Percentiles rank a stretch among this genome's conserved stretches.
Conservation (phyloP, 2,329 filamentous ascomycete species). For the Aspergillus sp. region DNA sequence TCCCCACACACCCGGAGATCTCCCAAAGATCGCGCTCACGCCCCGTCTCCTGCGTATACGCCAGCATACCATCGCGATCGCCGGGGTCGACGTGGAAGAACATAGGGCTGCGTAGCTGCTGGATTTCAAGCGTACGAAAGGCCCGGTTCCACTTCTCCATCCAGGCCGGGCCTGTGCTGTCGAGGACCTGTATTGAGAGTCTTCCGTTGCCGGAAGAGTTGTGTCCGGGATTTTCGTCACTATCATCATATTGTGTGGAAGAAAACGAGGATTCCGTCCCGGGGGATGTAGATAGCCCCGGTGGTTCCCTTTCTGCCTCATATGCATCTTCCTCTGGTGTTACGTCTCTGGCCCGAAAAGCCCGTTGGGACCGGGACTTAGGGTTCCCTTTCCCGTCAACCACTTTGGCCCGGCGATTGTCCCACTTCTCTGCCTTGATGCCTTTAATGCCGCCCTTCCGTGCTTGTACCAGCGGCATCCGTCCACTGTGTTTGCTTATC, state of each 20-base stretch:
- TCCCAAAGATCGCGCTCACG: conserved; percentile 59
- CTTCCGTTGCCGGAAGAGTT: neutral
- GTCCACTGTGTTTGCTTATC: conserved; percentile 58
- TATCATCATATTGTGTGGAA: neutral
- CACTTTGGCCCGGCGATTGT: neutral
- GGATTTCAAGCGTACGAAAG: conserved; percentile 61
- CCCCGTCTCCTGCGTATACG: conserved; percentile 55
- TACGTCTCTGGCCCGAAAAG: no score
- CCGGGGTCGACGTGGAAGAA: conserved; percentile 73
- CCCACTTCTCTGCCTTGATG: conserved; percentile 23
- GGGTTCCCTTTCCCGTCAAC: no score
- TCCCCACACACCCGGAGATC: conserved; percentile 66
- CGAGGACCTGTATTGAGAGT: conserved; percentile 48
- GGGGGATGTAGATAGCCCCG: neutral
- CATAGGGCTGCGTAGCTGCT: conserved; percentile 68
- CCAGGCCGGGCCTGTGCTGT: conserved; percentile 57
- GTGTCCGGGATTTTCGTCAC: neutral
- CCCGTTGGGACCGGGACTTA: no score
- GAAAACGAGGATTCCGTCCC: neutral
- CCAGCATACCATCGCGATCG: conserved; percentile 65
- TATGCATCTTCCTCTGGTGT: no score
- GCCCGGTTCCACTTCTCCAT: conserved; percentile 62
- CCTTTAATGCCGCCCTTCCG: conserved; percentile 19
- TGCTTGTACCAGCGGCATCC: conserved; percentile 42
- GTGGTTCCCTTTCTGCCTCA: neutral